A percentile compares a stretch with the other conserved stretches of the same genome.
phyloP scores from a whole-genome alignment of 2,329 filamentous ascomycete species.

The Penicillium sp. region DNA sequence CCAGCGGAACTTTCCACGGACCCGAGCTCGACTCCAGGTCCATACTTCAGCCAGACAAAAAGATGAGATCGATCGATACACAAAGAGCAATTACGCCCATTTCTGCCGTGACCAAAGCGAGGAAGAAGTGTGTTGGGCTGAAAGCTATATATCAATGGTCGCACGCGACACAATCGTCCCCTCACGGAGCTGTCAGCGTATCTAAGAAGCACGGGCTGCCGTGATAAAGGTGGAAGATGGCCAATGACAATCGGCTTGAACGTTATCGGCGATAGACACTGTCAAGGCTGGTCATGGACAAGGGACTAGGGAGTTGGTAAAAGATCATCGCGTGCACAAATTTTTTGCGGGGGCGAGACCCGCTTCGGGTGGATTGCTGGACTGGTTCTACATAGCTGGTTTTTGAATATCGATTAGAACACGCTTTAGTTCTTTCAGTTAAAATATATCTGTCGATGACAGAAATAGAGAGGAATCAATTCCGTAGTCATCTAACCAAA shows the following conservation, averaged over 20 bases:
- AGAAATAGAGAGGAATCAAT: conserved; percentile 3
- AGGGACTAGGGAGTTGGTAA: conserved; percentile 16
- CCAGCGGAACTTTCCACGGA: conserved; percentile 25
- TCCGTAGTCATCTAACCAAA: conserved; percentile 12
- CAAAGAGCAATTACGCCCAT: conserved; percentile 18
- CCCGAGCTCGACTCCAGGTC: conserved; percentile 27
- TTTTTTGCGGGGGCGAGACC: conserved; percentile 16
- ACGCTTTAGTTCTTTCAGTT: no score
- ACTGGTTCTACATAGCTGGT: no score
- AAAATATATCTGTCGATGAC: no score
- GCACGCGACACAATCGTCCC: conserved; percentile 9
- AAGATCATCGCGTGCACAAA: conserved; percentile 12
- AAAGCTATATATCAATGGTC: conserved; percentile 17
- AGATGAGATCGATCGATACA: conserved; percentile 18
- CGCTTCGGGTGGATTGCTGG: conserved; percentile 29
- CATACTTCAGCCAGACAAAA: conserved; percentile 27
- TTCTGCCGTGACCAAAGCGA: conserved; percentile 16
- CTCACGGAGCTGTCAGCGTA: conserved; percentile 7
- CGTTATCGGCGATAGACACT: conserved; percentile 5
- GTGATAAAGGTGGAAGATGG: conserved; percentile 20
- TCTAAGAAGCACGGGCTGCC: conserved; percentile 12
- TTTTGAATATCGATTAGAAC: no score
- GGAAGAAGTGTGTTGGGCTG: conserved; percentile 1
- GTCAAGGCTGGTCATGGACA: conserved; percentile 17
- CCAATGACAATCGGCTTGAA: conserved; percentile 13